Evolutionary conservation across 345 rosid genomes (phyloP).

Genomic region (Citropsis articulata): DNA sequence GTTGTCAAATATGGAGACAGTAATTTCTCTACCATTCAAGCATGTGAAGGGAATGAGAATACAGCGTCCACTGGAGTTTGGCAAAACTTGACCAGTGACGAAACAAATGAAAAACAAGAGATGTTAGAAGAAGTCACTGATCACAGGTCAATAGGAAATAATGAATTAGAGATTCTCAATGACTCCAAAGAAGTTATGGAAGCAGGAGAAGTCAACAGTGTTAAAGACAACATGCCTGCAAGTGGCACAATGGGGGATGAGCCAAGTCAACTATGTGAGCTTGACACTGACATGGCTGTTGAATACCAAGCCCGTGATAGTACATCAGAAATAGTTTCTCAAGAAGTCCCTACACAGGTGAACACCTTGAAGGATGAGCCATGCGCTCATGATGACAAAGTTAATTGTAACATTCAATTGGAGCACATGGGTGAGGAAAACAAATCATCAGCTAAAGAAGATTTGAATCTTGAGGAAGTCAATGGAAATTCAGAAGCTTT

Average conservation of each 20-base stretch:
- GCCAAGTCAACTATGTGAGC: constrained; percentile 21
- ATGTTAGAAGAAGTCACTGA: constrained; percentile 11
- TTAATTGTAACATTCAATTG: constrained; percentile 9
- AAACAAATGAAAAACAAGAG: constrained; percentile 24
- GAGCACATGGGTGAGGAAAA: constrained; percentile 10
- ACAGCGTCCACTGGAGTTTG: constrained; percentile 13
- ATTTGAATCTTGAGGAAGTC: constrained; percentile 19
- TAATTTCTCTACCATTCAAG: constrained; percentile 18
- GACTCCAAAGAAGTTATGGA: neutral
- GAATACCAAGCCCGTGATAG: constrained; percentile 17
- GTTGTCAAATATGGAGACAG: constrained; percentile 38
- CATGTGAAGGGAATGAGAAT: constrained; percentile 24
- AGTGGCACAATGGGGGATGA: constrained; percentile 26
- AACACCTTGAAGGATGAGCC: constrained; percentile 26
- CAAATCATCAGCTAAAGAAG: constrained; percentile 20
- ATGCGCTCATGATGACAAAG: constrained; percentile 16
- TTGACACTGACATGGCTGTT: constrained; percentile 21
- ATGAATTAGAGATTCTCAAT: constrained; percentile 12
- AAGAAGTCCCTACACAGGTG: constrained; percentile 14
- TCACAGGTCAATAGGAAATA: constrained; percentile 2
- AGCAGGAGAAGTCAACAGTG: constrained; percentile 15
- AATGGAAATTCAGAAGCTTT: constrained; percentile 21
- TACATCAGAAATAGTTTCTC: constrained; percentile 4
- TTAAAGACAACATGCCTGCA: constrained; percentile 23
- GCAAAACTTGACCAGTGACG: constrained; percentile 15